These are phyloP conservation scores for Solanum chacoense DNA, from an alignment of 305 asterid genomes.

Conservation along the genomic window DNA sequence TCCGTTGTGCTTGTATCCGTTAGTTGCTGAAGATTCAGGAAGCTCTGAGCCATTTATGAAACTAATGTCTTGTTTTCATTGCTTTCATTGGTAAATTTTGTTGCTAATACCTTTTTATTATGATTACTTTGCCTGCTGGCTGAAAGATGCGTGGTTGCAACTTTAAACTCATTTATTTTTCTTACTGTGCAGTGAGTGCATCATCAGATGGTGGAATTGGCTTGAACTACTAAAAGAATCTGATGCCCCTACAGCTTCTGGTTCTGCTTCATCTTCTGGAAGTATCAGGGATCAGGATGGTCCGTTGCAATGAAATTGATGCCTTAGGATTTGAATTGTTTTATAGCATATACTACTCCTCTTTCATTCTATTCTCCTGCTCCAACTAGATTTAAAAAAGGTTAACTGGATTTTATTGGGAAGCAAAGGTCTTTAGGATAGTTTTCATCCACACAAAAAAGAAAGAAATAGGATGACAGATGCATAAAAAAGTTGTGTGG, in stretches of 20 bases:
- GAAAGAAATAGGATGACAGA: neutral
- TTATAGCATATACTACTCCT: neutral
- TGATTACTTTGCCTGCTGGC: neutral
- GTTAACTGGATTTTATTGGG: neutral
- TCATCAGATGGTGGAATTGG: constrained; percentile 88
- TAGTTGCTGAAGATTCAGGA: constrained; percentile 57
- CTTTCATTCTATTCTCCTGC: neutral
- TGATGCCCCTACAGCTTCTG: constrained; percentile 25
- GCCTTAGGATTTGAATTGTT: neutral
- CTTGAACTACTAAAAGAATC: constrained; percentile 33
- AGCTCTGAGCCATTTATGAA: constrained; percentile 67
- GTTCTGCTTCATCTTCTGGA: constrained; percentile 25
- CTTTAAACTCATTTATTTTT: neutral
- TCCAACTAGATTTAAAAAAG: neutral
- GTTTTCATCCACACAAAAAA: neutral
- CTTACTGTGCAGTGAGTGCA: constrained; percentile 59
- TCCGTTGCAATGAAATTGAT: constrained; percentile 8
- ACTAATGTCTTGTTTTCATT: constrained; percentile 97
- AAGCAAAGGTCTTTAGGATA: neutral
- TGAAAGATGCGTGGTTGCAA: neutral
- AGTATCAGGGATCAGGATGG: constrained; percentile 35
- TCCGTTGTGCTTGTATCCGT: constrained; percentile 69
- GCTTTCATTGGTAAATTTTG: constrained; percentile 76
- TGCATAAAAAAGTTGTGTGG: neutral
- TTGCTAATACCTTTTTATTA: neutral